Percentiles rank a stretch among this genome's conserved stretches.
Evolutionary conservation across 208 protist genomes (phyloP).

Genomic region (Crithidia thermophila): DNA sequence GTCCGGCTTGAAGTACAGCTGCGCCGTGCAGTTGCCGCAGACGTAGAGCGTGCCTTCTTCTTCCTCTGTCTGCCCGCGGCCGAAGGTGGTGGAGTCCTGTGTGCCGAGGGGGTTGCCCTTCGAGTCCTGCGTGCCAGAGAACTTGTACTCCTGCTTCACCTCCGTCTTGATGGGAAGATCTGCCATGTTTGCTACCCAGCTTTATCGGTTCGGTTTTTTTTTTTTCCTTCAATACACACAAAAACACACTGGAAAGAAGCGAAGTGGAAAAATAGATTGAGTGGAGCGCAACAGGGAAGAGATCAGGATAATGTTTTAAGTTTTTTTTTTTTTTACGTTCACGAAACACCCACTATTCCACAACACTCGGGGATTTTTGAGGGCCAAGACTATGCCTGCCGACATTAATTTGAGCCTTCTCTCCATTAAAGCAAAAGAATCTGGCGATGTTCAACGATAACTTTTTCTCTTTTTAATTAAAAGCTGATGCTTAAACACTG

Average conservation of each 20-base stretch:
- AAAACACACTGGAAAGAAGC: neutral
- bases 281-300: too few relatives aligned
- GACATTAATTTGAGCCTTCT: too few relatives aligned
- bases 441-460: too few relatives aligned
- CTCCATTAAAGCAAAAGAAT: too few relatives aligned
- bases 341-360: too few relatives aligned
- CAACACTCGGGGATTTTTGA: too few relatives aligned
- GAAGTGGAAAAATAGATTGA: neutral
- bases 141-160: constrained; percentile 27
- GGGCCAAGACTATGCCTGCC: too few relatives aligned
- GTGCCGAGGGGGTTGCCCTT: constrained; percentile 22
- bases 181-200: constrained; percentile 5
- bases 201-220: too few relatives aligned
- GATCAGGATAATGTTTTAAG: too few relatives aligned
- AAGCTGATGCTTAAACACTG: too few relatives aligned
- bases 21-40: constrained; percentile 81
- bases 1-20: constrained; percentile 53
- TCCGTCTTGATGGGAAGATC: constrained; percentile 26
- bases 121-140: constrained; percentile 31
- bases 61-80: constrained; percentile 17
- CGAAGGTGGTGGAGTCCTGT: constrained; percentile 9
- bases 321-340: too few relatives aligned
- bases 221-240: too few relatives aligned
- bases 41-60: constrained; percentile 69
- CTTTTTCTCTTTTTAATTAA: neutral